phyloP scores from a whole-genome alignment of 176 grass and related monocot genomes.

The Stipa capillata region DNA sequence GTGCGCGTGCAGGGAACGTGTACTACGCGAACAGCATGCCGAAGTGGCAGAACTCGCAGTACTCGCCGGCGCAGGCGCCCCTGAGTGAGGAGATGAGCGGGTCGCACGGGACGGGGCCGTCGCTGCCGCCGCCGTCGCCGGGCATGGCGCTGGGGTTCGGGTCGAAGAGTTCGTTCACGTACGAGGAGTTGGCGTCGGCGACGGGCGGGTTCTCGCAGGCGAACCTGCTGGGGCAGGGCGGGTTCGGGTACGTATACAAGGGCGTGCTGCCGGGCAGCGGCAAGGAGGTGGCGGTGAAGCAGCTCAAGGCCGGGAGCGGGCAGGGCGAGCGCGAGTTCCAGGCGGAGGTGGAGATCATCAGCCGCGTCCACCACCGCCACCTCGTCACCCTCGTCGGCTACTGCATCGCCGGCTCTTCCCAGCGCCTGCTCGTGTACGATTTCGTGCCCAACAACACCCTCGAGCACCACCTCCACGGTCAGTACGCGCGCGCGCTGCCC shows the following conservation, averaged over 20 bases:
- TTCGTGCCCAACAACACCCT: constrained; percentile 79
- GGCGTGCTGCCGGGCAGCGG: constrained; percentile 70
- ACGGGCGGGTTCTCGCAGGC: constrained; percentile 55
- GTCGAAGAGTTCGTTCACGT: constrained; percentile 74
- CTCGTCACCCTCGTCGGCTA: constrained; percentile 95
- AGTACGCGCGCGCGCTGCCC: no score
- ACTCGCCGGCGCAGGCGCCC: neutral
- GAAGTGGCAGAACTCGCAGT: constrained; percentile 29
- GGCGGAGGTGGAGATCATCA: constrained; percentile 98
- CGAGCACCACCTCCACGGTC: constrained; percentile 82
- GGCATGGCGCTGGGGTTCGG: constrained; percentile 41
- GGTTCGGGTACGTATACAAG: constrained; percentile 83
- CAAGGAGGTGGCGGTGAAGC: constrained; percentile 89
- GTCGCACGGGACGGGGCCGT: constrained; percentile 8
- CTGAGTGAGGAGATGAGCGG: constrained; percentile 59
- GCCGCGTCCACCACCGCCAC: constrained; percentile 92
- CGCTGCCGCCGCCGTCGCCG: constrained; percentile 41
- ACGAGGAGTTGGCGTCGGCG: constrained; percentile 61
- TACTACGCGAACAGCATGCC: constrained; percentile 47
- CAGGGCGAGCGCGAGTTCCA: constrained; percentile 99
- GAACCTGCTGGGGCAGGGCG: constrained; percentile 83
- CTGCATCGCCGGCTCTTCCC: constrained; percentile 59
- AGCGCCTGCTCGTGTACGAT: constrained; percentile 89
- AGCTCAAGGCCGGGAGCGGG: constrained; percentile 89
- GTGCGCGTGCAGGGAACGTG: constrained; percentile 36